Evolutionary conservation across 2,329 filamentous ascomycete species (phyloP).

Genomic region (Cladorrhinum sp.): DNA sequence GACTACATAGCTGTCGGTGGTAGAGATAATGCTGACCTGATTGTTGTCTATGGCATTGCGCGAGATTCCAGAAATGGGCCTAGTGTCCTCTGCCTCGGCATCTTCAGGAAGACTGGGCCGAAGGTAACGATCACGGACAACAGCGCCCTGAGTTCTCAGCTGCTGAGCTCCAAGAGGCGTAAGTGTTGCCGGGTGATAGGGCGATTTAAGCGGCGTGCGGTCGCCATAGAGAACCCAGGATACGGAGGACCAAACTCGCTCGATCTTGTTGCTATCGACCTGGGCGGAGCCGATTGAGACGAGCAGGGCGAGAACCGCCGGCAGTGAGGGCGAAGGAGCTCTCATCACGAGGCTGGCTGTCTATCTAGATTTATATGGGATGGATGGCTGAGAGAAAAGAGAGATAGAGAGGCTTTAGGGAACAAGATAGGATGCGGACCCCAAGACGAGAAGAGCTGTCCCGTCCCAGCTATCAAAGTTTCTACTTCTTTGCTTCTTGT

Average conservation of each 20-base stretch:
- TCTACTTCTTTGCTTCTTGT: neutral
- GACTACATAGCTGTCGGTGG: constrained; percentile 49
- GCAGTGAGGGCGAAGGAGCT: constrained; percentile 14
- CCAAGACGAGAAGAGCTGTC: neutral
- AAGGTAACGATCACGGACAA: constrained; percentile 51
- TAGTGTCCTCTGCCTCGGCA: constrained; percentile 26
- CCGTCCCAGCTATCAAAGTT: neutral
- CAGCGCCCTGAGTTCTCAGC: constrained; percentile 45
- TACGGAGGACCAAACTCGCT: constrained; percentile 49
- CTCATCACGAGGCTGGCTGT: neutral
- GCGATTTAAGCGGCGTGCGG: constrained; percentile 41
- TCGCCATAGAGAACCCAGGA: constrained; percentile 53
- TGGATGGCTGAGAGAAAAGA: neutral
- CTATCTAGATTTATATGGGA: neutral
- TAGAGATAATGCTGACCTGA: constrained; percentile 44
- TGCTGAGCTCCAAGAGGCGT: constrained; percentile 55
- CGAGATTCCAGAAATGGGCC: constrained; percentile 43
- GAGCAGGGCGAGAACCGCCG: constrained; percentile 27
- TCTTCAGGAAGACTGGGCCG: constrained; percentile 15
- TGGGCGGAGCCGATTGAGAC: constrained; percentile 32
- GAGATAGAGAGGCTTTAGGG: neutral
- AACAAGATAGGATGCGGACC: neutral
- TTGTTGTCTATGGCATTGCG: constrained; percentile 46
- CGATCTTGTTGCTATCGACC: constrained; percentile 38
- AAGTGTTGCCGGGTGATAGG: constrained; percentile 34